Conservation (phyloP, 2,329 filamentous ascomycete genomes). For the Graphiopsis chlorocephala region DNA sequence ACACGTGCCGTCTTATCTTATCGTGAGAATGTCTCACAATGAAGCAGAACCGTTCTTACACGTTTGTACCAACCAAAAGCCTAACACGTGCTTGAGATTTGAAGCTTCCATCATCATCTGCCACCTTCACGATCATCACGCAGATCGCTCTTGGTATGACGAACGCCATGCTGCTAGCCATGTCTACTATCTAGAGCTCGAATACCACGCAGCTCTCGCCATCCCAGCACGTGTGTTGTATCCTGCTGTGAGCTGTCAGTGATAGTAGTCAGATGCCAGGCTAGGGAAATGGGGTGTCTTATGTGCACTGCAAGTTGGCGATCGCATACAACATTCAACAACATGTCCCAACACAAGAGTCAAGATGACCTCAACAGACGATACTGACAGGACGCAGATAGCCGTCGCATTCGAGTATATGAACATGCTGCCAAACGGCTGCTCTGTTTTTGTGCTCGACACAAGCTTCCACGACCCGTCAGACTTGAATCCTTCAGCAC, state of each 20-base stretch:
- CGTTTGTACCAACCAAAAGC: not conserved
- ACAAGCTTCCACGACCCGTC: not conserved
- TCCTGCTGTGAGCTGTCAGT: not conserved
- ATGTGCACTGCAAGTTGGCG: not conserved
- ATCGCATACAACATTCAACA: not conserved
- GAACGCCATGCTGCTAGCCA: not conserved
- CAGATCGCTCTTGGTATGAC: constrained; percentile 8
- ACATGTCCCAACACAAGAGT: not conserved
- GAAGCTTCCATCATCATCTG: not conserved
- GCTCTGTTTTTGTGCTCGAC: not conserved
- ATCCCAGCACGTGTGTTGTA: not conserved
- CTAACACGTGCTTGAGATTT: not conserved
- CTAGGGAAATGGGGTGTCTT: not conserved
- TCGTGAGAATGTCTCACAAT: not conserved
- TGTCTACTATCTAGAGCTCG: not conserved
- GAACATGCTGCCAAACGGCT: not conserved
- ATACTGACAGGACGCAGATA: not conserved
- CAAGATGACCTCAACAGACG: constrained; percentile 3
- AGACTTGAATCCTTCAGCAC: not conserved
- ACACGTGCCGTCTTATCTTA: not conserved
- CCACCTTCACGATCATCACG: not conserved
- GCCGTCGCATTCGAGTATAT: not conserved
- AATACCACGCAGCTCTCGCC: not conserved
- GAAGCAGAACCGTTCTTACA: not conserved
- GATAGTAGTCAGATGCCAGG: not conserved